These are phyloP conservation scores for Xylariales sp. DNA, from an alignment of 2,329 filamentous ascomycete species.

Conservation along the genomic window DNA sequence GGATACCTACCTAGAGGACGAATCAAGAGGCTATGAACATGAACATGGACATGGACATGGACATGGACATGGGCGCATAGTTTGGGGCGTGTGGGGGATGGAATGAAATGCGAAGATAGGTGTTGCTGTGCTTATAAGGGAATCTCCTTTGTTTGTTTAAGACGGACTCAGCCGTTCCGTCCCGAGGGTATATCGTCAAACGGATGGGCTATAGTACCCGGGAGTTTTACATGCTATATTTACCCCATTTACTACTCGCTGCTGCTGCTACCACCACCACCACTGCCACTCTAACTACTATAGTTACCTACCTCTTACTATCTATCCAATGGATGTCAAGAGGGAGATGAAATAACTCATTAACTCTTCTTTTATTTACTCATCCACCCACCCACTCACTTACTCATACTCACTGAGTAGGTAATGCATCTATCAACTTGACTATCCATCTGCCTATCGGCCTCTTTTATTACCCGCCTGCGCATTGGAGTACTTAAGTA, in stretches of 20 bases:
- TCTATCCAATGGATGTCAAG: not conserved
- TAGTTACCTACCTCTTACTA: too few relatives aligned
- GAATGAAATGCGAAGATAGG: too few relatives aligned
- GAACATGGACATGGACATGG: not conserved
- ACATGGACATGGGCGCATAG: not conserved
- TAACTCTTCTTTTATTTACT: not conserved
- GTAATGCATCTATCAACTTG: not conserved
- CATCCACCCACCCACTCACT: too few relatives aligned
- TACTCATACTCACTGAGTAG: too few relatives aligned
- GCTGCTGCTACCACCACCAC: not conserved
- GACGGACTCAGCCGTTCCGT: conserved; percentile 1
- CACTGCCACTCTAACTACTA: too few relatives aligned
- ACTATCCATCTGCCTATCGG: not conserved
- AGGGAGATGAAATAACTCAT: not conserved
- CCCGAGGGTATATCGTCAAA: not conserved
- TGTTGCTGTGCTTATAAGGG: not conserved
- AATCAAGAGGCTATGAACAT: not conserved
- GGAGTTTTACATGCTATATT: not conserved
- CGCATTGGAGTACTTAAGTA: not conserved
- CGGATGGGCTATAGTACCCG: not conserved
- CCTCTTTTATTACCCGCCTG: not conserved
- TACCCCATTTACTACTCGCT: not conserved
- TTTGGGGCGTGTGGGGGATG: not conserved
- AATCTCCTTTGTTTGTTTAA: not conserved
- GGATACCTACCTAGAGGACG: not conserved